Evolutionary conservation across 768 basidiomycete genomes (phyloP).

Genomic region (Pulveroboletus sp.): DNA sequence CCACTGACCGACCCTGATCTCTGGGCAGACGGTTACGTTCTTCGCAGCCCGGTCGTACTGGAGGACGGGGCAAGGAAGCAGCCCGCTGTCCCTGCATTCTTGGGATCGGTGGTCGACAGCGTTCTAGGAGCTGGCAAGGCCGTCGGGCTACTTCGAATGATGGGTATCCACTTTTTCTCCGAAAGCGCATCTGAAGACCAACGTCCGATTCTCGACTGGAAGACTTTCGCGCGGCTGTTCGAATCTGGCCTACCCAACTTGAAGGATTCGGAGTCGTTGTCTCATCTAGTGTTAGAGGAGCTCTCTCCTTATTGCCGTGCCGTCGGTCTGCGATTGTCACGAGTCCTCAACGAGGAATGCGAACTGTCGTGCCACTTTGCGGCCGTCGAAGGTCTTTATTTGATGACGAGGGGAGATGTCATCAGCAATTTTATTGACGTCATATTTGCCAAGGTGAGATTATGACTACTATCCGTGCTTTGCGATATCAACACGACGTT

Average conservation of each 20-base stretch:
- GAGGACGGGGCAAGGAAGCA: slow-evolving; percentile 26
- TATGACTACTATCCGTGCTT: slow-evolving; percentile 4
- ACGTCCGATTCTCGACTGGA: slow-evolving; percentile 35
- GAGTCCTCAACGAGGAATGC: slow-evolving; percentile 65
- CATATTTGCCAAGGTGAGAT: slow-evolving; percentile 64
- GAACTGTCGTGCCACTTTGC: slow-evolving; percentile 57
- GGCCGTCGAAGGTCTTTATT: slow-evolving; percentile 62
- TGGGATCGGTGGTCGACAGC: slow-evolving; percentile 54
- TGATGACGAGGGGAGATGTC: slow-evolving; percentile 76
- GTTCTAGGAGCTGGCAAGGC: slow-evolving; percentile 72
- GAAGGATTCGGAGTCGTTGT: slow-evolving; percentile 61
- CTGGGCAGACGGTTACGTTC: slow-evolving; percentile 68
- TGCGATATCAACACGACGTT: neutral
- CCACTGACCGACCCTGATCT: slow-evolving; percentile 68
- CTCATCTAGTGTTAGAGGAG: slow-evolving; percentile 58
- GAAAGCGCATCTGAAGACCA: slow-evolving; percentile 19
- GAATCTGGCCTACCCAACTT: slow-evolving; percentile 28
- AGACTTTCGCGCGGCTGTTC: slow-evolving; percentile 41
- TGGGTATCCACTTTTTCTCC: slow-evolving; percentile 31
- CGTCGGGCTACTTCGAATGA: slow-evolving; percentile 64
- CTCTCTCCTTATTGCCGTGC: slow-evolving; percentile 53
- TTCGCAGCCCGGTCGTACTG: slow-evolving; percentile 41
- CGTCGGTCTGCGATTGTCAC: slow-evolving; percentile 49
- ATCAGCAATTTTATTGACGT: slow-evolving; percentile 70
- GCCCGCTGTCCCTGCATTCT: slow-evolving; percentile 50